Conservation (phyloP, 495 filamentous ascomycete species). For the Neurospora terricola region DNA sequence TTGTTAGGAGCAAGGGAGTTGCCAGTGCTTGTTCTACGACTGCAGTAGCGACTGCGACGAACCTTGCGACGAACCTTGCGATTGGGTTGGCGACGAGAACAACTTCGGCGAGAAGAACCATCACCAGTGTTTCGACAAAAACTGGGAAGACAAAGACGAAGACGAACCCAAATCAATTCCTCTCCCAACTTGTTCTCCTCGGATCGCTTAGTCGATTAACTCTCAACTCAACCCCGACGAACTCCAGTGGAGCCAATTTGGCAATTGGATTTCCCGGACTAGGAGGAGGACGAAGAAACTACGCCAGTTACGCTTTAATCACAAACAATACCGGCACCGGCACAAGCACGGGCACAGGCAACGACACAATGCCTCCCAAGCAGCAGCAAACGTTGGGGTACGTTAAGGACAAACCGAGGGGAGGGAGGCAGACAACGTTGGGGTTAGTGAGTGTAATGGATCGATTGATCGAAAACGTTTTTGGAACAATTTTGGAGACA, state of each 20-base stretch:
- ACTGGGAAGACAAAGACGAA: not conserved
- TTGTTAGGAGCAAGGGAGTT: not conserved
- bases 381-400: conserved; percentile 85
- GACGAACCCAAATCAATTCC: too few species aligned
- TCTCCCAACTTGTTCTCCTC: not conserved
- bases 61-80: not conserved
- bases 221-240: not conserved
- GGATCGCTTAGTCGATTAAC: not conserved
- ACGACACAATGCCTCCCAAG: conserved; percentile 45
- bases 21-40: too few species aligned
- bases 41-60: not conserved
- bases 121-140: not conserved
- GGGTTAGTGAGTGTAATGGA: conserved; percentile 50
- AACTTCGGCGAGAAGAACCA: not conserved
- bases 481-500: not conserved
- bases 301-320: not conserved
- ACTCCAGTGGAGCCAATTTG: not conserved
- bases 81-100: too few species aligned
- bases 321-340: not conserved
- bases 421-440: conserved; percentile 58
- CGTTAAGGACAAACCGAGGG: conserved; percentile 45
- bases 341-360: too few species aligned
- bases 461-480: not conserved
- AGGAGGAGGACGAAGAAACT: not conserved
- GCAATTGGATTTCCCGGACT: not conserved